Conservation (phyloP, 768 basidiomycete genomes). For the Lentinula sp. region DNA sequence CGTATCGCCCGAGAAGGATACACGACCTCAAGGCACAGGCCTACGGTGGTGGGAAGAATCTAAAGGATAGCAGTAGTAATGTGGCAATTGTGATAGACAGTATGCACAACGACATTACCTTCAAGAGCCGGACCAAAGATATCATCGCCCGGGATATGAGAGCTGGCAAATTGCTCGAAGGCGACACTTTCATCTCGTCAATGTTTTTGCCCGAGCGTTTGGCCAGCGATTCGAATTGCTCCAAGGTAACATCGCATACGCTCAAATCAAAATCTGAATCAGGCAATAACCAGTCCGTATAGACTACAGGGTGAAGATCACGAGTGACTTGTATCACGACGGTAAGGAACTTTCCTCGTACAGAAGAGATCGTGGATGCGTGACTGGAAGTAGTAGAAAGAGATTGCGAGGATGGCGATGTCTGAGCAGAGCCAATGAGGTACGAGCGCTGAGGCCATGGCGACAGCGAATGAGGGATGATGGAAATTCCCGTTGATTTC, state of each 20-base stretch:
- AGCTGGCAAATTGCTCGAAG: slow-evolving; percentile 39
- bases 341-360: slow-evolving; percentile 85
- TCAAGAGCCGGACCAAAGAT: slow-evolving; percentile 69
- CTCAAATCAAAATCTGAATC: slow-evolving; percentile 66
- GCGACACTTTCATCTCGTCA: slow-evolving; percentile 16
- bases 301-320: slow-evolving; percentile 88
- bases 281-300: slow-evolving; percentile 70
- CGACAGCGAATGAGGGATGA: slow-evolving; percentile 36
- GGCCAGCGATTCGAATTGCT: slow-evolving; percentile 73
- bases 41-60: slow-evolving; percentile 56
- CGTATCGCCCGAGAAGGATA: slow-evolving; percentile 55
- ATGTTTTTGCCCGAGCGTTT: slow-evolving; percentile 39
- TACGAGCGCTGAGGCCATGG: slow-evolving; percentile 35
- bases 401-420: slow-evolving; percentile 66
- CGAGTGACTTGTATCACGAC: slow-evolving; percentile 87
- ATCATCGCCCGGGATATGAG: slow-evolving; percentile 52
- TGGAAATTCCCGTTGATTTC: slow-evolving; percentile 72
- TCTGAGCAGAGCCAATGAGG: slow-evolving; percentile 51
- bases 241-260: slow-evolving; percentile 78
- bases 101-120: slow-evolving; percentile 38
- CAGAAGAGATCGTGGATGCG: slow-evolving; percentile 79
- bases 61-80: slow-evolving; percentile 18
- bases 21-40: slow-evolving; percentile 80
- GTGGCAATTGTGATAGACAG: not conserved
- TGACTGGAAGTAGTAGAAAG: slow-evolving; percentile 40